Percentiles rank a stretch among this genome's conserved stretches.
Evolutionary conservation across 2,329 filamentous ascomycete species (phyloP).

Genomic region (Xylaria sp.): DNA sequence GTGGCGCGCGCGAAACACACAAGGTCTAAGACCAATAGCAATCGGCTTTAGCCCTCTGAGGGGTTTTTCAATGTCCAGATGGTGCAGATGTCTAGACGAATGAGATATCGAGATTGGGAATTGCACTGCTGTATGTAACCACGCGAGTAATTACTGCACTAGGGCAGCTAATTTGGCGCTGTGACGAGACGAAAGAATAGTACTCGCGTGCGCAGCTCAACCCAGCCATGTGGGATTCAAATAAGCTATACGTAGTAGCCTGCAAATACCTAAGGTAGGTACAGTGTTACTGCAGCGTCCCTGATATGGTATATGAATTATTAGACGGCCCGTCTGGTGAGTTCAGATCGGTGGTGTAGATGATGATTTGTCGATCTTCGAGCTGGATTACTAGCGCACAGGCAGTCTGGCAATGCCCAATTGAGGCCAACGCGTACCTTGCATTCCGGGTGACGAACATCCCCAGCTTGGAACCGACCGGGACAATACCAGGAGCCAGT

Average conservation of each 20-base stretch:
- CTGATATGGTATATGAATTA: too few relatives aligned
- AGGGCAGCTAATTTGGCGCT: neutral
- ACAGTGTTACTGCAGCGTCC: too few relatives aligned
- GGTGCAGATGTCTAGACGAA: conserved; percentile 12
- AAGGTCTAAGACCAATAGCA: conserved; percentile 16
- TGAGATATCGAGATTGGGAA: neutral
- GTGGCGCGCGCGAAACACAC: conserved; percentile 25
- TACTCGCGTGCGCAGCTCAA: neutral
- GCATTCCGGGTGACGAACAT: too few relatives aligned
- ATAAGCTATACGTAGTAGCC: too few relatives aligned
- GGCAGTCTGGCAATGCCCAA: neutral
- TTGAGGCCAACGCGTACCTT: too few relatives aligned
- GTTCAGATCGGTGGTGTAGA: too few relatives aligned
- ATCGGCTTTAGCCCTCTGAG: conserved; percentile 1
- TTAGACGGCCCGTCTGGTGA: too few relatives aligned
- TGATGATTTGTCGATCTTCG: neutral
- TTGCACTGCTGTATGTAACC: neutral
- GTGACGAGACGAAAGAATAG: neutral
- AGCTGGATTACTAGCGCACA: neutral
- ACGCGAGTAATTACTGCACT: neutral
- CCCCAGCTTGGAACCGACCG: too few relatives aligned
- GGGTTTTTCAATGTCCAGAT: neutral
- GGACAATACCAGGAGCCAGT: too few relatives aligned
- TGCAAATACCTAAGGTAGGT: too few relatives aligned
- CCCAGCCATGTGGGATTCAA: neutral